Conservation (phyloP, 257 asterid genomes). For the Thymus mandschuricus region DNA sequence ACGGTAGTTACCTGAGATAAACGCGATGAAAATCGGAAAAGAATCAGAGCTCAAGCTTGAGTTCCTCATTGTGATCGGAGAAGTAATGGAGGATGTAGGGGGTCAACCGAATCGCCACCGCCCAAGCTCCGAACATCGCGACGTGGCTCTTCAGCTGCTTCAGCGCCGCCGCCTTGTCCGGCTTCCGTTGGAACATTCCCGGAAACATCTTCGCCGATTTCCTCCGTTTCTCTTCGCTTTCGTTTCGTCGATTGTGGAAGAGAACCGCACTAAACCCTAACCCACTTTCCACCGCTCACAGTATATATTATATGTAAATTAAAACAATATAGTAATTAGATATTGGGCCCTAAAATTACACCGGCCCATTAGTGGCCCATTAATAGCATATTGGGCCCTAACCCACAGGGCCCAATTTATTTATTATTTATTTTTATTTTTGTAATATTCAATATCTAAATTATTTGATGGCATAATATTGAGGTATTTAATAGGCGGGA, state of each 20-base stretch:
- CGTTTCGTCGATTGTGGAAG: not conserved
- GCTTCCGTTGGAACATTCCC: slow-evolving; percentile 81
- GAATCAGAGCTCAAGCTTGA: slow-evolving; percentile 59
- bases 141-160: slow-evolving; percentile 90
- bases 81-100: slow-evolving; percentile 84
- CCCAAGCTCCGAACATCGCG: slow-evolving; percentile 82
- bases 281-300: not conserved
- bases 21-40: not conserved
- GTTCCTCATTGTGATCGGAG: slow-evolving; percentile 65
- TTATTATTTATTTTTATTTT: too few species aligned
- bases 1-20: slow-evolving; percentile 33
- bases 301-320: not conserved
- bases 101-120: slow-evolving; percentile 68
- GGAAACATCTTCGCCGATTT: slow-evolving; percentile 70
- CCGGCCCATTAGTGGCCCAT: not conserved
- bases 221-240: not conserved
- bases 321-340: not conserved
- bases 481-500: not conserved
- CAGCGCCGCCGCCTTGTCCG: slow-evolving; percentile 87
- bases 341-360: too few species aligned
- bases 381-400: not conserved
- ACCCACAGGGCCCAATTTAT: slow-evolving; percentile 26
- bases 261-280: slow-evolving; percentile 42
- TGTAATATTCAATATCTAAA: too few species aligned
- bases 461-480: not conserved